phyloP scores from a whole-genome alignment of 2,329 filamentous ascomycete genomes.

The Cytospora piceicola region DNA sequence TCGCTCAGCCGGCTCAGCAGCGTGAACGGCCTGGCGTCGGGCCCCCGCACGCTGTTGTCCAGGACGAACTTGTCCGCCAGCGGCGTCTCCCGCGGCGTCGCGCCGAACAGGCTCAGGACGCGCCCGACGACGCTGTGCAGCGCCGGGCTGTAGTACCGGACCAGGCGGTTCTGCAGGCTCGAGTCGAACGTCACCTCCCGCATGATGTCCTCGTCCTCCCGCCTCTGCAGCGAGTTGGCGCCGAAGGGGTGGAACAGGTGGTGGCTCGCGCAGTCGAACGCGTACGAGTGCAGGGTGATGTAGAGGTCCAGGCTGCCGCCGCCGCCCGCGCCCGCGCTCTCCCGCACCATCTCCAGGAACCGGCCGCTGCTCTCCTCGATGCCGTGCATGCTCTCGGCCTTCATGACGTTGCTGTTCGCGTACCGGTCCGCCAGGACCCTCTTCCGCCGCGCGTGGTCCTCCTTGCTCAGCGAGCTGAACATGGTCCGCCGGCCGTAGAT shows the following conservation, averaged over 20 bases:
- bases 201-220: conserved; percentile 67
- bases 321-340: conserved; percentile 39
- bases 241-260: conserved; percentile 72
- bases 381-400: conserved; percentile 56
- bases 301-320: conserved; percentile 62
- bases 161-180: conserved; percentile 66
- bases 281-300: conserved; percentile 68
- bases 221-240: conserved; percentile 59
- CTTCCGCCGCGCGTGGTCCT: conserved; percentile 66
- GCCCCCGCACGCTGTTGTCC: conserved; percentile 49
- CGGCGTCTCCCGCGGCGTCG: conserved; percentile 60
- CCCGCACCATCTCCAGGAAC: conserved; percentile 58
- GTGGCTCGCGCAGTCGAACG: conserved; percentile 70
- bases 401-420: conserved; percentile 69
- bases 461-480: conserved; percentile 62
- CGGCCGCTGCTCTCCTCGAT: conserved; percentile 60
- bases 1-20: conserved; percentile 62
- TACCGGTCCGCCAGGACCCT: conserved; percentile 68
- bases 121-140: conserved; percentile 53
- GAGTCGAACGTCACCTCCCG: conserved; percentile 69
- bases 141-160: conserved; percentile 60
- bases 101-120: conserved; percentile 50
- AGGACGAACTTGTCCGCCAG: conserved; percentile 64
- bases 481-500: conserved; percentile 63
- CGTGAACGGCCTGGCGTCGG: conserved; percentile 56